These are phyloP conservation scores for Mycena polygramma DNA, from an alignment of 768 basidiomycete species.

Conservation along the genomic window DNA sequence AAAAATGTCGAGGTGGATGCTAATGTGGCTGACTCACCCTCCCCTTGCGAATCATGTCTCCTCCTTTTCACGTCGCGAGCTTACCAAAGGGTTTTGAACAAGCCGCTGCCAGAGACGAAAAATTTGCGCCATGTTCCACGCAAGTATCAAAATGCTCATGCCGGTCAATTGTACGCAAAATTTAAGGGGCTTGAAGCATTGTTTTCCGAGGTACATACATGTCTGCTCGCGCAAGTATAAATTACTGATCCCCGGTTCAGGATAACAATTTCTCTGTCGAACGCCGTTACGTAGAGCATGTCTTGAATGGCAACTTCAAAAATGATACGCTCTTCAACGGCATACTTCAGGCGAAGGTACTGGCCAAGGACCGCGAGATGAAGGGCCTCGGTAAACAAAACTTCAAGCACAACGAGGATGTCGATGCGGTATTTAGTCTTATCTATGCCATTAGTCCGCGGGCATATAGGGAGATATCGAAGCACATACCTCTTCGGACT, in stretches of 20 bases:
- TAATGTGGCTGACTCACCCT: neutral
- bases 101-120: neutral
- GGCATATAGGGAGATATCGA: slow-evolving; percentile 33
- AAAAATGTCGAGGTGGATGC: neutral
- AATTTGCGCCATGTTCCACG: slow-evolving; percentile 9
- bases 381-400: slow-evolving; percentile 42
- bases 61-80: neutral
- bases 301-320: slow-evolving; percentile 39
- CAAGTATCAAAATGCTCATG: slow-evolving; percentile 1
- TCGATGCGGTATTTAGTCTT: slow-evolving; percentile 38
- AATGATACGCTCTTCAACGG: slow-evolving; percentile 39
- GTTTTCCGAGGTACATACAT: slow-evolving; percentile 5
- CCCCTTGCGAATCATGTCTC: neutral
- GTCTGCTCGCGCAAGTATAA: neutral
- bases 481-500: slow-evolving; percentile 31
- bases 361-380: slow-evolving; percentile 30
- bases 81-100: neutral
- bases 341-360: slow-evolving; percentile 39
- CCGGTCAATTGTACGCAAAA: slow-evolving; percentile 1
- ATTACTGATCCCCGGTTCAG: neutral
- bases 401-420: slow-evolving; percentile 41
- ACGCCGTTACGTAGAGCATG: slow-evolving; percentile 30
- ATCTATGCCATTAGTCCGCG: slow-evolving; percentile 35
- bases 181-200: slow-evolving; percentile 9
- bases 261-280: slow-evolving; percentile 12